Conservation (phyloP, 1,139 yeast species). For the Nakaseomyces uthaithaninus region DNA sequence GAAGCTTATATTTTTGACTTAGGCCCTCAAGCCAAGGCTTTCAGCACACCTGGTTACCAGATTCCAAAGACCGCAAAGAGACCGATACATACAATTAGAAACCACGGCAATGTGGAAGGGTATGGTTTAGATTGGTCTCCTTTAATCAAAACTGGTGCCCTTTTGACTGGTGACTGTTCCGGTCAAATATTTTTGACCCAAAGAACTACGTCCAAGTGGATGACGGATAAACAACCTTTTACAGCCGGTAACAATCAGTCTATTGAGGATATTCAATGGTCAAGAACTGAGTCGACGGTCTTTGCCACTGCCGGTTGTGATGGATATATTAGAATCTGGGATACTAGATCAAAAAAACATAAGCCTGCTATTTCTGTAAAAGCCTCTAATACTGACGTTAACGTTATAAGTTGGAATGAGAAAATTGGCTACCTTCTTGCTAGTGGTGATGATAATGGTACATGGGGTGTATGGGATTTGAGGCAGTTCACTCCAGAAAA, state of each 20-base stretch:
- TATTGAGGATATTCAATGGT: constrained; percentile 96
- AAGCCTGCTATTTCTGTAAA: constrained; percentile 79
- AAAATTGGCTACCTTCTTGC: constrained; percentile 82
- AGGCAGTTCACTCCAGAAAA: constrained; percentile 61
- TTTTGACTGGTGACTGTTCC: constrained; percentile 80
- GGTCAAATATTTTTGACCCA: constrained; percentile 76
- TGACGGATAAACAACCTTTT: constrained; percentile 78
- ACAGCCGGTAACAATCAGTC: constrained; percentile 56
- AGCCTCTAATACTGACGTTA: constrained; percentile 82
- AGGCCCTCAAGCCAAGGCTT: constrained; percentile 69
- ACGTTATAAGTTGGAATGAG: constrained; percentile 93
- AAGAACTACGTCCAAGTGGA: constrained; percentile 74
- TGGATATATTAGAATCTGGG: constrained; percentile 93
- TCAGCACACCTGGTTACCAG: constrained; percentile 78
- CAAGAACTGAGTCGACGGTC: constrained; percentile 82
- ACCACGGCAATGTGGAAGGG: constrained; percentile 95
- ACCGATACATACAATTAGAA: constrained; percentile 76
- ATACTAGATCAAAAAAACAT: constrained; percentile 86
- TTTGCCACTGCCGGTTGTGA: constrained; percentile 92
- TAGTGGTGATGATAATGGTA: constrained; percentile 95
- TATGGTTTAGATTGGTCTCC: constrained; percentile 98
- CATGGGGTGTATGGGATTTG: constrained; percentile 97
- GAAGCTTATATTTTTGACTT: constrained; percentile 82
- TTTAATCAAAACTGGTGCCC: constrained; percentile 64
- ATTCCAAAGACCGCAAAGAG: constrained; percentile 71